These are phyloP conservation scores for Collybiopsis confluens DNA, from an alignment of 768 basidiomycete genomes.

Conservation along the genomic window DNA sequence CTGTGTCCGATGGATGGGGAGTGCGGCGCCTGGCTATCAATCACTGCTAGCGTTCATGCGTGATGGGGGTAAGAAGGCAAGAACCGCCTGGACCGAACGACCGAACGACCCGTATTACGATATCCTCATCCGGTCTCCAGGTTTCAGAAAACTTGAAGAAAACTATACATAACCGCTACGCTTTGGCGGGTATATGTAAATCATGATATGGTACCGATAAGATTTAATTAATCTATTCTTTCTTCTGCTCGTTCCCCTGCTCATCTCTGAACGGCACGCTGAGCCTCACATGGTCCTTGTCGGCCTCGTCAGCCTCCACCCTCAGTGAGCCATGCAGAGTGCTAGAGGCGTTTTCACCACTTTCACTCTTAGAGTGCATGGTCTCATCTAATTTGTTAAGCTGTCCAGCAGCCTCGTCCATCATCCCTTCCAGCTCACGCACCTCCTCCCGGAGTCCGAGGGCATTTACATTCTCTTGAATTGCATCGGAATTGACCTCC, in stretches of 20 bases:
- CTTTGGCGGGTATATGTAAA: too few relatives aligned
- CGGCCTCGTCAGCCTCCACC: neutral
- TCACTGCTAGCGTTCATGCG: too few relatives aligned
- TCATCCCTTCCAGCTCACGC: slow-evolving; percentile 1
- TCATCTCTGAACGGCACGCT: slow-evolving; percentile 2
- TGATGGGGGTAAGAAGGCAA: too few relatives aligned
- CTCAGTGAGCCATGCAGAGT: neutral
- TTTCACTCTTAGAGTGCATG: neutral
- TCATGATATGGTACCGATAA: too few relatives aligned
- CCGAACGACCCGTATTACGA: too few relatives aligned
- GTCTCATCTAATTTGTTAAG: neutral
- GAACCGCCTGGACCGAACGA: too few relatives aligned
- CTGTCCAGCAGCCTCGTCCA: neutral
- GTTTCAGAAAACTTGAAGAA: too few relatives aligned
- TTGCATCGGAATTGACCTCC: neutral
- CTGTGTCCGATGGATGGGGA: too few relatives aligned
- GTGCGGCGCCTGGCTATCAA: too few relatives aligned
- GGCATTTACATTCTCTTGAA: neutral
- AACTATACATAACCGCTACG: too few relatives aligned
- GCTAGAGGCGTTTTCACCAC: neutral
- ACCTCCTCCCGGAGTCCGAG: neutral
- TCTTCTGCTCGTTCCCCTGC: neutral
- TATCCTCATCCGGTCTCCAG: too few relatives aligned
- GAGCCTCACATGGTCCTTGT: slow-evolving; percentile 1
- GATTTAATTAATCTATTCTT: neutral